phyloP scores from a whole-genome alignment of 1,284 basidiomycete genomes.

The Pyrrhoderma noxium region DNA sequence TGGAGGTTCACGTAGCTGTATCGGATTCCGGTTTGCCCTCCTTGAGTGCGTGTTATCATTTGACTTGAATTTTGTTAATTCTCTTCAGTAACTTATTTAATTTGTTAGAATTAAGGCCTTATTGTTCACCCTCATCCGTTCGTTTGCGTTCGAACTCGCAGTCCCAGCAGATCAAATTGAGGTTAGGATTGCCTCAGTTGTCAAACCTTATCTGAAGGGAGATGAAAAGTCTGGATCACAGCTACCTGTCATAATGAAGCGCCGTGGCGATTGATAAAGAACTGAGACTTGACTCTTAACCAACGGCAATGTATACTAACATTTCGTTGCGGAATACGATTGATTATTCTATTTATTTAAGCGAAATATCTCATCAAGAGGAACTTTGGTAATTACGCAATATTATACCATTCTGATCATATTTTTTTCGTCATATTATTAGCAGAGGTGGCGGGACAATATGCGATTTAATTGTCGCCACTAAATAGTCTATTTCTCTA shows the following conservation, averaged over 20 bases:
- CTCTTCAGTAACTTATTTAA: not conserved
- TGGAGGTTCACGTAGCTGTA: constrained; percentile 26
- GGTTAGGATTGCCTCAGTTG: constrained; percentile 16
- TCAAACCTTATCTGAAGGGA: constrained; percentile 21
- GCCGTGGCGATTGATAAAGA: too few species aligned
- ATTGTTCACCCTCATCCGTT: constrained; percentile 22
- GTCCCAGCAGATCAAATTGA: constrained; percentile 22
- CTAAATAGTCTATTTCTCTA: too few species aligned
- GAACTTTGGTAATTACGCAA: too few species aligned
- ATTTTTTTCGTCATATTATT: too few species aligned
- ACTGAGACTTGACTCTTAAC: too few species aligned
- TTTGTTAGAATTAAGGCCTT: constrained; percentile 23
- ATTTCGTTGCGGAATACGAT: too few species aligned
- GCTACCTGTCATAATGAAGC: constrained; percentile 23
- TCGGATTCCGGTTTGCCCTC: constrained; percentile 39
- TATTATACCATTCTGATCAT: too few species aligned
- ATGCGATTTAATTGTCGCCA: too few species aligned
- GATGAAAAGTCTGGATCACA: constrained; percentile 20
- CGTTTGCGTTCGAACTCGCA: constrained; percentile 23
- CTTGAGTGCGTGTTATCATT: constrained; percentile 27
- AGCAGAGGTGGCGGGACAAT: too few species aligned
- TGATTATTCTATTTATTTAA: too few species aligned
- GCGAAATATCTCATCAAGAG: too few species aligned
- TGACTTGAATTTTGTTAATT: not conserved
- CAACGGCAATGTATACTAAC: too few species aligned